Percentiles rank a stretch among this genome's conserved stretches.
phyloP scores from a whole-genome alignment of 2,329 filamentous ascomycete species.

The Colletotrichum tropicale region DNA sequence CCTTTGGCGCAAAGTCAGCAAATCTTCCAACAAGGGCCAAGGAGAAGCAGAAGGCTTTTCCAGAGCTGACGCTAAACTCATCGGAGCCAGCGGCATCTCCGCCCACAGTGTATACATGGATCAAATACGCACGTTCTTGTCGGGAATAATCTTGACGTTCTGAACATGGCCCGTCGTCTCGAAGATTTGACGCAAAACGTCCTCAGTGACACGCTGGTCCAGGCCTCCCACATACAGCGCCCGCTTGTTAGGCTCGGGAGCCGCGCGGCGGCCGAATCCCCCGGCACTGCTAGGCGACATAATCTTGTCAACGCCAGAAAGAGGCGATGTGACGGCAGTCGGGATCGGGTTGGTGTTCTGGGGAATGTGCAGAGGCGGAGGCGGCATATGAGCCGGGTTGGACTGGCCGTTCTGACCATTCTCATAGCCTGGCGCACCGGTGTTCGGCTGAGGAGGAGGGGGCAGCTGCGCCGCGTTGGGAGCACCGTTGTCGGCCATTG shows the following conservation, averaged over 20 bases:
- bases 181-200: conserved; percentile 96
- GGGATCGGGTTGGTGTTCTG: conserved; percentile 97
- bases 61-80: neutral
- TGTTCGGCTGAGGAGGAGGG: conserved; percentile 69
- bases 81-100: neutral
- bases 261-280: conserved; percentile 84
- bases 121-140: conserved; percentile 86
- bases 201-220: conserved; percentile 93
- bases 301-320: conserved; percentile 72
- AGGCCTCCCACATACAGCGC: conserved; percentile 95
- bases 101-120: neutral
- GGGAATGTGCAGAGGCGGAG: conserved; percentile 90
- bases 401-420: conserved; percentile 72
- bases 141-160: conserved; percentile 99
- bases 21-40: neutral
- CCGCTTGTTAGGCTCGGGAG: conserved; percentile 97
- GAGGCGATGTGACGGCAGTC: conserved; percentile 87
- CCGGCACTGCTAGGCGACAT: conserved; percentile 86
- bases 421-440: conserved; percentile 79
- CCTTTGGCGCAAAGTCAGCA: conserved; percentile 54
- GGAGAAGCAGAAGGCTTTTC: neutral
- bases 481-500: conserved; percentile 80
- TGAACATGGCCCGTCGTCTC: conserved; percentile 98
- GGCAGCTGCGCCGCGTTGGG: conserved; percentile 70
- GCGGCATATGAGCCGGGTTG: conserved; percentile 81